Evolutionary conservation across 2,329 filamentous ascomycete genomes (phyloP).

Genomic region (Byssochlamys sp.): DNA sequence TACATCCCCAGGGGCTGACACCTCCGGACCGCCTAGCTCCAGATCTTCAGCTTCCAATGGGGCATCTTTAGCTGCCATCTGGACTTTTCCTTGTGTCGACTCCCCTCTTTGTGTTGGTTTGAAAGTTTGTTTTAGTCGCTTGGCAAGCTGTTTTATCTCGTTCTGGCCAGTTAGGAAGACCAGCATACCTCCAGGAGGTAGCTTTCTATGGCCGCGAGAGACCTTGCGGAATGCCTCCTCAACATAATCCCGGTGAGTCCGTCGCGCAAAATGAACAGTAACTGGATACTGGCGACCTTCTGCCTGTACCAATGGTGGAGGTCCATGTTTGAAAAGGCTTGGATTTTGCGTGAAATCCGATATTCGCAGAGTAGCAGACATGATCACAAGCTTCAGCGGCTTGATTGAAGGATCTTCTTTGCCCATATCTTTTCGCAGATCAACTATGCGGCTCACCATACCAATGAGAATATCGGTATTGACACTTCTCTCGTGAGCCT

Average conservation of each 20-base stretch:
- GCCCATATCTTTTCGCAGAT: slow-evolving; percentile 65
- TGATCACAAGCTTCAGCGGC: slow-evolving; percentile 87
- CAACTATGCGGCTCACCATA: slow-evolving; percentile 87
- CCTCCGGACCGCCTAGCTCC: slow-evolving; percentile 57
- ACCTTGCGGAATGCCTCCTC: slow-evolving; percentile 86
- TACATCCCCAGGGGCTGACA: slow-evolving; percentile 32
- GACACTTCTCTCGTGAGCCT: slow-evolving; percentile 92
- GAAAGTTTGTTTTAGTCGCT: slow-evolving; percentile 63
- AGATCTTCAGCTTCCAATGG: slow-evolving; percentile 79
- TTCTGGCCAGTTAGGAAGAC: slow-evolving; percentile 91
- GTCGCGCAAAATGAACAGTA: slow-evolving; percentile 75
- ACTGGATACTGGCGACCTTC: slow-evolving; percentile 89
- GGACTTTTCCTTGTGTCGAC: slow-evolving; percentile 55
- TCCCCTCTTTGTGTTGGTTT: slow-evolving; percentile 42
- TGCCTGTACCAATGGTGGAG: slow-evolving; percentile 76
- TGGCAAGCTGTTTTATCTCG: slow-evolving; percentile 78
- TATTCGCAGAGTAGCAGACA: slow-evolving; percentile 90
- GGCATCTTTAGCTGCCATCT: slow-evolving; percentile 65
- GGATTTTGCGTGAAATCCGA: slow-evolving; percentile 81
- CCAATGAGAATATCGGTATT: slow-evolving; percentile 98
- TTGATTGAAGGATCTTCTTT: slow-evolving; percentile 60
- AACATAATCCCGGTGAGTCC: slow-evolving; percentile 76
- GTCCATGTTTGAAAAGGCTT: slow-evolving; percentile 60
- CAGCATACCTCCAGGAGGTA: slow-evolving; percentile 81
- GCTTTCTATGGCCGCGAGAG: slow-evolving; percentile 72